Evolutionary conservation across 345 rosid species (phyloP), one percentile per base, ranked within the genome.

Genomic region (Bruguiera sexangula): DNA sequence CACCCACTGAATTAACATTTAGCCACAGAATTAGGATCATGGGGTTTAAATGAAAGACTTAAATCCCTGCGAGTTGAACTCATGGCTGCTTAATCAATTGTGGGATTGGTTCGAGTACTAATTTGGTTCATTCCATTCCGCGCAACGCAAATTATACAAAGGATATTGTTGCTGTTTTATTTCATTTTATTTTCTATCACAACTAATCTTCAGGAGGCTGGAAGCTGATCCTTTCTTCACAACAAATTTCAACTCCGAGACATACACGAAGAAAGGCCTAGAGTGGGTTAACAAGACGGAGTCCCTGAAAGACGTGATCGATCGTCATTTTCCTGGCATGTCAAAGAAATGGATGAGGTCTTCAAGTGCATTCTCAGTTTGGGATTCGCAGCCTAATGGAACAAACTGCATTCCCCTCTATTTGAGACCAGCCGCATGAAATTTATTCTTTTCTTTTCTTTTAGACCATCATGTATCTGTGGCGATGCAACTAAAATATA

Each of bases 201-300:
- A 6, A 3, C 7, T 53, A 22, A 13, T 65, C 32, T 53, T 64
- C 77, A 87, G 89, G 89, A 83, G 93, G 71, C 55, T 88, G 6
- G 93, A 85, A 61, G 82, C 84, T 0, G 90, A 88, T 32, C 82
- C 82, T 62, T 88, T 88, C 60, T 85, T 88, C 66, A 85, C 90
- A 0, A 82, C 83, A 39, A 60, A 85, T 50, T 85, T 76, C 79
- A 82, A 84, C 3, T 83, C 84, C 63, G 80, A 29, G 0, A 78
- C 75, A 0, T 88, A 88, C 68, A 85, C 88, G 3, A 84, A 81
- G 78, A 82, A 81, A 27, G 93, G 90, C 26, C 19, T 88, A 2
- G 62, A 81, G 68, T 85, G 89, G 89, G 92, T 85, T 73, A 85
- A 85, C 43, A 76, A 62, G 1, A 88, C 85, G 1, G 89, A 88